Base-by-base conservation (phyloP, 208 protist genomes). In the Crithidia thermophila region DNA sequence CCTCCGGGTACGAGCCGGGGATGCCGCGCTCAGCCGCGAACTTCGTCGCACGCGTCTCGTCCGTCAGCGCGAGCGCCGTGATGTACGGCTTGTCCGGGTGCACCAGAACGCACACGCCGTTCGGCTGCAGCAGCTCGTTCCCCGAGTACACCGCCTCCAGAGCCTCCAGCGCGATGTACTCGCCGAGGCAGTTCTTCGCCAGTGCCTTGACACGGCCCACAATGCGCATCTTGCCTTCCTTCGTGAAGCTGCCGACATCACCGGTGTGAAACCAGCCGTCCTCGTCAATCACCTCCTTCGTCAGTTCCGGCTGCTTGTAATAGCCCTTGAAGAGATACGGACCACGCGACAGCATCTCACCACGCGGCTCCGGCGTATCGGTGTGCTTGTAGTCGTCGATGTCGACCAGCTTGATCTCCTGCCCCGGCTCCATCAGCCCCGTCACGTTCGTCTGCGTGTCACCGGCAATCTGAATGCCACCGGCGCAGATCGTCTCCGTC, bases 361-460 rank as follows among this genome's bases (percentile, higher is more conserved):
- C 87, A 9, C 88, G 85, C 28, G 86, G 85, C 58, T 87, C 66
- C 2, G 85, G 87, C 56, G 57, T 72, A 62, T 97, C 86, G 0
- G 83, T 90, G 76, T 95, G 87, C 52, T 82, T 84, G 75, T 91
- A 94, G 33, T 93, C 83, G 5, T 93, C 88, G 6, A 91, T 89
- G 67, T 98, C 93, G n/a, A 90, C 74, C 0, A 99, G 81, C 76
- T 96, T 96, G 27, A 99, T 40, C 77, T 99, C 91, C 62, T 79
- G 75, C 21, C 58, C 59, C 13, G 78, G 67, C 31, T 97, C 49
- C 51, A 92, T 67, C 63, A 86, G 69, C 1, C 93, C 94, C 39
- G 86, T 78, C 66, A 81, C 75, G 20, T 78, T 80, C 7, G 75
- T 71, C 40, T 82, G 56, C 43, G 83, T 52, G 55, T 96, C 88